Evolutionary conservation across 2,329 filamentous ascomycete species (phyloP).

Genomic region (Colletotrichum incanum): DNA sequence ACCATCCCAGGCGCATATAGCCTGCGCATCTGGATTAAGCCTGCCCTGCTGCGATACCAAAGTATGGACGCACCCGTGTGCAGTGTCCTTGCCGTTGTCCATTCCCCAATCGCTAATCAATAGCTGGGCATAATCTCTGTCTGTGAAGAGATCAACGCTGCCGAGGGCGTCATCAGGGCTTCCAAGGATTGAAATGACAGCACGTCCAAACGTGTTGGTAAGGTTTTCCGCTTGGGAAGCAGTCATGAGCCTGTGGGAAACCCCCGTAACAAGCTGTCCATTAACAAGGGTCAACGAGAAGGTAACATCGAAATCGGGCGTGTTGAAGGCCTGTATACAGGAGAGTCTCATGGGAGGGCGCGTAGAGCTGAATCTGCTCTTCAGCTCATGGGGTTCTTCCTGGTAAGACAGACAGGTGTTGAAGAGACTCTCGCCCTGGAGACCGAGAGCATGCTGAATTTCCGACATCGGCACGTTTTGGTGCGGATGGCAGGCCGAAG

Average conservation of each 20-base stretch:
- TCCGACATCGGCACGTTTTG: conserved; percentile 63
- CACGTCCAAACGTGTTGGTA: conserved; percentile 67
- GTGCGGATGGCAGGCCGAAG: conserved; percentile 53
- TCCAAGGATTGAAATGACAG: conserved; percentile 63
- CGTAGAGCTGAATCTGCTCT: conserved; percentile 52
- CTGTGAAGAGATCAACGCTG: conserved; percentile 68
- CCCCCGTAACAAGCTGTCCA: conserved; percentile 59
- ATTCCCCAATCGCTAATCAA: conserved; percentile 66
- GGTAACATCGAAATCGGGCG: conserved; percentile 63
- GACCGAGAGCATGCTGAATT: conserved; percentile 62
- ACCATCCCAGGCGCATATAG: conserved; percentile 63
- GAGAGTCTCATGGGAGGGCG: conserved; percentile 50
- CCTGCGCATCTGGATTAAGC: conserved; percentile 56
- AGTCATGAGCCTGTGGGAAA: conserved; percentile 62
- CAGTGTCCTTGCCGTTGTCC: conserved; percentile 56
- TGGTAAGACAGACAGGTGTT: conserved; percentile 68
- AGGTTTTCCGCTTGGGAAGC: conserved; percentile 63
- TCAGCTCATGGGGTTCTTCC: conserved; percentile 56
- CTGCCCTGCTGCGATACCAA: conserved; percentile 60
- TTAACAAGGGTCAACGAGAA: conserved; percentile 61
- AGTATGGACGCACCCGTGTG: conserved; percentile 61
- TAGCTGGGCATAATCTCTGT: conserved; percentile 69
- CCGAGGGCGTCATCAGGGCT: conserved; percentile 59
- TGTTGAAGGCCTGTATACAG: conserved; percentile 58
- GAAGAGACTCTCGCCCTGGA: conserved; percentile 61